These are phyloP conservation scores for Calamus simplicifolius DNA, from an alignment of 176 grass and related monocot species.

Conservation along the genomic window DNA sequence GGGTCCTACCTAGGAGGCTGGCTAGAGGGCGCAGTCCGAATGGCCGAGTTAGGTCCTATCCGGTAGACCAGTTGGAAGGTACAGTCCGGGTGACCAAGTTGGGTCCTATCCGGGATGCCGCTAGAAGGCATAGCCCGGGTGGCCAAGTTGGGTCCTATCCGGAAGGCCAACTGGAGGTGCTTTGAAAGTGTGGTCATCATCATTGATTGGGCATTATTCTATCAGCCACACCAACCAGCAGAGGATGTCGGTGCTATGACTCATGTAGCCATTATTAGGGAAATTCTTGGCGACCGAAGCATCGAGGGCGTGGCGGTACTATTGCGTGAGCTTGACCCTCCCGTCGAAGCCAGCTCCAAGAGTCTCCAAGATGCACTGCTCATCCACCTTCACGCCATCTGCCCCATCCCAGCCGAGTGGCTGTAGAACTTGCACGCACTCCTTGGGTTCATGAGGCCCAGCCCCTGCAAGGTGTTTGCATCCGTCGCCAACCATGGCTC, in stretches of 20 bases:
- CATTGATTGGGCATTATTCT: too few relatives aligned
- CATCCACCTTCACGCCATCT: constrained; percentile 95
- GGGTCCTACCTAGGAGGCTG: too few relatives aligned
- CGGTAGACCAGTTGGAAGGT: too few relatives aligned
- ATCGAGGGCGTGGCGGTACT: constrained; percentile 82
- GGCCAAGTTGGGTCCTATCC: too few relatives aligned
- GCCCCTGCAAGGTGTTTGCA: constrained; percentile 62
- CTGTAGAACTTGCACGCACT: constrained; percentile 83
- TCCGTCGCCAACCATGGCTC: constrained; percentile 79
- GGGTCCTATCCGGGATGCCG: too few relatives aligned
- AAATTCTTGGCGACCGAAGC: constrained; percentile 83
- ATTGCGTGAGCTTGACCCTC: constrained; percentile 53
- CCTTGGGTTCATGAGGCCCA: constrained; percentile 75
- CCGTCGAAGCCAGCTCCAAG: constrained; percentile 70
- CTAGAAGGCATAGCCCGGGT: too few relatives aligned
- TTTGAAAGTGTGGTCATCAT: too few relatives aligned
- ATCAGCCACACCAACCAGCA: constrained; percentile 69
- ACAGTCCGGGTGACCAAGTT: too few relatives aligned
- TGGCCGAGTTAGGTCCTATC: too few relatives aligned
- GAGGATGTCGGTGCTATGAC: constrained; percentile 82
- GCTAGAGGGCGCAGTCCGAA: too few relatives aligned
- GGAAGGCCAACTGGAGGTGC: too few relatives aligned
- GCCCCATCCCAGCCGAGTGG: constrained; percentile 65
- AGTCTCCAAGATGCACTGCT: constrained; percentile 85
- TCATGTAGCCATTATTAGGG: constrained; percentile 88